A percentile compares a stretch with the other conserved stretches of the same genome.
These are phyloP conservation scores for Candolleomyces efflorescens DNA, from an alignment of 768 basidiomycete species.

Conservation along the genomic window DNA sequence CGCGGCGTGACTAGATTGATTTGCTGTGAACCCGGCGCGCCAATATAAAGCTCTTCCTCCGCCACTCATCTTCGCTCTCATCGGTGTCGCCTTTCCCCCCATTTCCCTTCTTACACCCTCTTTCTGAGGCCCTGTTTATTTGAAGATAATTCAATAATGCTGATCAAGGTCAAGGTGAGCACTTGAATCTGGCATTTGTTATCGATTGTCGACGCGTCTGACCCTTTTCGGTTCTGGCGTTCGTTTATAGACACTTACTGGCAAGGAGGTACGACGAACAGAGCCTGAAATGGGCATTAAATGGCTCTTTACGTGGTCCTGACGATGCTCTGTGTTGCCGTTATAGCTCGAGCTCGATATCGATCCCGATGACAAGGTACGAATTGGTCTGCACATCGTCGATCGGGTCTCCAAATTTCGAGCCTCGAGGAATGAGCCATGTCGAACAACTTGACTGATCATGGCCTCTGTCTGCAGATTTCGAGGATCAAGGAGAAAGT, in stretches of 20 bases:
- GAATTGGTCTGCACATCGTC: constrained; percentile 12
- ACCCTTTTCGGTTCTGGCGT: not conserved
- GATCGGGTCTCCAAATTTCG: not conserved
- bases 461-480: constrained; percentile 48
- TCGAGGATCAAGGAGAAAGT: constrained; percentile 95
- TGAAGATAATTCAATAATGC: constrained; percentile 39
- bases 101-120: not conserved
- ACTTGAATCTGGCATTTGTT: not conserved
- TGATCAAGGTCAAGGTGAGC: constrained; percentile 87
- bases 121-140: not conserved
- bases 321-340: no score
- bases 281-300: not conserved
- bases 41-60: not conserved
- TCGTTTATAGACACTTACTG: constrained; percentile 76
- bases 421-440: not conserved
- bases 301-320: constrained; percentile 4
- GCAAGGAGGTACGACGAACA: constrained; percentile 74
- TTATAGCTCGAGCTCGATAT: constrained; percentile 91
- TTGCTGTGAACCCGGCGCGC: not conserved
- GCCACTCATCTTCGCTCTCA: not conserved
- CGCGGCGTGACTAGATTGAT: constrained; percentile 2
- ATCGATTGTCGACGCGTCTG: not conserved
- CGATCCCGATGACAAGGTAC: constrained; percentile 81
- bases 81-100: not conserved
- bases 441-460: not conserved